A percentile compares a stretch with the other conserved stretches of the same genome.
Evolutionary conservation across 805 yeast species (phyloP).

Genomic region (Sugiyamaella lignohabitans): DNA sequence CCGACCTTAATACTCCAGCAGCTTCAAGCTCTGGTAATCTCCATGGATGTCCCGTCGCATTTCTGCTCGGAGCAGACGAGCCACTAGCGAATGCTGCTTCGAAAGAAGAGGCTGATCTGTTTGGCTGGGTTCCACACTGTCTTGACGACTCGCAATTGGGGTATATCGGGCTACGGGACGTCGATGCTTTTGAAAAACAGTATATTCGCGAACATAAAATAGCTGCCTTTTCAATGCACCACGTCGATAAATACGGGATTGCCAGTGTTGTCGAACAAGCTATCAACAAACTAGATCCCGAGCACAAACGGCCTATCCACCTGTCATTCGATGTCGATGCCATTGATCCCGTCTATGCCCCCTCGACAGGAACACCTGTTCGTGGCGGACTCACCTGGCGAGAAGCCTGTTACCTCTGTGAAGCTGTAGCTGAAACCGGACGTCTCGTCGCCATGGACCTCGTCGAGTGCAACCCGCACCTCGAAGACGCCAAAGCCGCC

Average conservation of each 20-base stretch:
- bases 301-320: slow-evolving; percentile 69
- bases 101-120: slow-evolving; percentile 47
- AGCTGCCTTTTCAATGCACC: slow-evolving; percentile 90
- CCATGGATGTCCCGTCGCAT: slow-evolving; percentile 95
- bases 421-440: slow-evolving; percentile 89
- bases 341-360: slow-evolving; percentile 87
- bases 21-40: slow-evolving; percentile 83
- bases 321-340: slow-evolving; percentile 95
- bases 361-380: slow-evolving; percentile 97
- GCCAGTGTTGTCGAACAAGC: slow-evolving; percentile 92
- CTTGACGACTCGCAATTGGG: slow-evolving; percentile 69
- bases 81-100: slow-evolving; percentile 36
- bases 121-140: slow-evolving; percentile 70
- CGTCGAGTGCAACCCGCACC: slow-evolving; percentile 87
- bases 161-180: slow-evolving; percentile 91
- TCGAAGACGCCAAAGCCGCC: slow-evolving; percentile 66
- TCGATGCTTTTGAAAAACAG: slow-evolving; percentile 77
- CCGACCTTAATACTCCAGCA: slow-evolving; percentile 86
- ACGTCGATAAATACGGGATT: slow-evolving; percentile 89
- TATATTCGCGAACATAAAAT: slow-evolving; percentile 66
- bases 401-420: slow-evolving; percentile 89
- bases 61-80: slow-evolving; percentile 64
- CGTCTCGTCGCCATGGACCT: slow-evolving; percentile 79
- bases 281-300: slow-evolving; percentile 66
- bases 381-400: slow-evolving; percentile 92